Conservation (phyloP, 2,329 filamentous ascomycete species). For the Penicillium sp. region DNA sequence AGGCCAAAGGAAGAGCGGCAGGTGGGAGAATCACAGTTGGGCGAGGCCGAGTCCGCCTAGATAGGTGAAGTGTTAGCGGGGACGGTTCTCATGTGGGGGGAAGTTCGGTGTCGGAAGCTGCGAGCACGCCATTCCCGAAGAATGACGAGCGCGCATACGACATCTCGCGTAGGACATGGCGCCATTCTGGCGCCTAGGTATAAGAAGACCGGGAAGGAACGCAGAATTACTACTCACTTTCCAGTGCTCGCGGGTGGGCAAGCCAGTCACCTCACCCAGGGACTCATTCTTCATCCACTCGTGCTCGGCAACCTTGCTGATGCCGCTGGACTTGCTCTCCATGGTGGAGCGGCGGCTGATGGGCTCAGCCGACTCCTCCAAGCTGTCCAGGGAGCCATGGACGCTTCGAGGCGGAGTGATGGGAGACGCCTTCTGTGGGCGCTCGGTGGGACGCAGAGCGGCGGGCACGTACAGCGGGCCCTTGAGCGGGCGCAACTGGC, state of each 20-base stretch:
- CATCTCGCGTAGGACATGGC: constrained; percentile 16
- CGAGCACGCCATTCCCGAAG: constrained; percentile 26
- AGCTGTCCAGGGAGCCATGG: constrained; percentile 51
- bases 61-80: not conserved
- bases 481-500: constrained; percentile 57
- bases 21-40: constrained; percentile 54
- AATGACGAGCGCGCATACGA: constrained; percentile 24
- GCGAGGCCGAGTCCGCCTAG: constrained; percentile 55
- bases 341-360: constrained; percentile 39
- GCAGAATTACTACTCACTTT: constrained; percentile 48
- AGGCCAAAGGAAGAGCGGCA: constrained; percentile 58
- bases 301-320: constrained; percentile 49
- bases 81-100: not conserved
- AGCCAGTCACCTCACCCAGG: constrained; percentile 54
- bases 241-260: constrained; percentile 61
- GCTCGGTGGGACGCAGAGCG: constrained; percentile 57
- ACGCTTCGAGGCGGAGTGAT: constrained; percentile 51
- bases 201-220: constrained; percentile 15
- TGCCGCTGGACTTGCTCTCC: constrained; percentile 39
- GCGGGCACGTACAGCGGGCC: constrained; percentile 61
- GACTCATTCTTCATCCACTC: constrained; percentile 52
- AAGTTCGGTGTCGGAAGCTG: not conserved
- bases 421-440: constrained; percentile 43
- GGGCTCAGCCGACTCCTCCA: constrained; percentile 36
- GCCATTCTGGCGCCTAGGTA: constrained; percentile 18